These are phyloP conservation scores for Petrea volubilis DNA, from an alignment of 257 asterid genomes.

Conservation along the genomic window DNA sequence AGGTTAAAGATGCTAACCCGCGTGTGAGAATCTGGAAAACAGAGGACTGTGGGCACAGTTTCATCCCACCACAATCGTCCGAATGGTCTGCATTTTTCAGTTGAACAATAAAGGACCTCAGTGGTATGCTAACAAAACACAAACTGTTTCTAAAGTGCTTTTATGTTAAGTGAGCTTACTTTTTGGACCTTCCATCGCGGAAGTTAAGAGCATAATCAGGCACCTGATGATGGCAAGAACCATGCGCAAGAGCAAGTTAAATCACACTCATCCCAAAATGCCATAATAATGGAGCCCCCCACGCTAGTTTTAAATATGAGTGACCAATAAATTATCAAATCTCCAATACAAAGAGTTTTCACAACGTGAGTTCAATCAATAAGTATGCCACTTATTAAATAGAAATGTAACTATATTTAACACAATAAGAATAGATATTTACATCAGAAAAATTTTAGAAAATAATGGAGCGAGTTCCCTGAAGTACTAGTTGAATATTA, in stretches of 20 bases:
- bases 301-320: conserved; percentile 1
- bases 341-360: neutral
- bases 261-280: neutral
- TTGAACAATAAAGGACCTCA: conserved; percentile 1
- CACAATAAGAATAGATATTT: neutral
- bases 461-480: neutral
- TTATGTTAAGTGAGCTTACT: conserved; percentile 29
- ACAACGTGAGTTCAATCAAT: neutral
- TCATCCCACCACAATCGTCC: conserved; percentile 60
- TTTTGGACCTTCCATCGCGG: conserved; percentile 38
- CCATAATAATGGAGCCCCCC: neutral
- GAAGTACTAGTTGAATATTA: conserved; percentile 16
- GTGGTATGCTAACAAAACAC: conserved; percentile 1
- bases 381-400: neutral
- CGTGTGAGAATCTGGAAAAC: conserved; percentile 40
- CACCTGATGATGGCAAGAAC: conserved; percentile 33
- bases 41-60: conserved; percentile 51
- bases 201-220: conserved; percentile 43
- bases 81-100: conserved; percentile 43
- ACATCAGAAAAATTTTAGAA: neutral
- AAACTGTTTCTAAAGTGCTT: neutral
- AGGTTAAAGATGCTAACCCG: conserved; percentile 35
- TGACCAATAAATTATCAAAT: neutral
- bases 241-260: conserved; percentile 19
- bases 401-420: conserved; percentile 3